Evolutionary conservation across 2,329 filamentous ascomycete species (phyloP), one percentile per base, ranked within the genome.

Genomic region (Colletotrichum tanaceti): DNA sequence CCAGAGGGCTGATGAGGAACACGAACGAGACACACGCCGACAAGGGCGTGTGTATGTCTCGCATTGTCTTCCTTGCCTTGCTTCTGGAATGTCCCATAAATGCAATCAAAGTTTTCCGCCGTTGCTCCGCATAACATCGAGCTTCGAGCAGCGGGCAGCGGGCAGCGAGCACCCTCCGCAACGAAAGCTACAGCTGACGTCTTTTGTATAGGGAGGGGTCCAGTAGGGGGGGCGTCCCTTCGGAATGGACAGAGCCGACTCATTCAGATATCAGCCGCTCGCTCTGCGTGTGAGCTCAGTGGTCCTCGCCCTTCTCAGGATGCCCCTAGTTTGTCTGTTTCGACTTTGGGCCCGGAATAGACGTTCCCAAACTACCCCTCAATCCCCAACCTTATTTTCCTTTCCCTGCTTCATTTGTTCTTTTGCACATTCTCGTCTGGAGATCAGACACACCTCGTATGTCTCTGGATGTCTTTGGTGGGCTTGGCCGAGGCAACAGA

Each of bases 1-100:
- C n/a, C 58, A 60, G 47, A 41, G 22, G 5, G n/a, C 18, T 39
- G 11, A 13, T 6, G 5, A 13, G 38, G 20, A 52, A 43, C 16
- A 43, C 24, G 46, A 28, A 41, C 54, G 61, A 55, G 43, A 44
- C 35, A 44, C 35, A 65, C 41, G 16, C 32, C 9, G 50, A 38
- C 50, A 41, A 22, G 53, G 22, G 16, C 16, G n/a, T n/a, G 18
- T 58, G 39, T 32, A 22, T 43, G 14, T 53, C 28, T 32, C 7
- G 28, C 28, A 32, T 32, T 32, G 28, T 32, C 28, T 41, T 18
- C 32, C 47, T 49, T 24, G 18, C 43, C 46, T 58, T 14, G 46
- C 35, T 61, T 69, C 55, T 61, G 62, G 63, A 66, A 69, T 65
- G 44, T 61, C 62, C 47, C 53, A 54, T 53, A 50, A 47, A 58